These are phyloP conservation scores for Aureobasidium uvarum DNA, from an alignment of 2,329 filamentous ascomycete species.

Conservation along the genomic window DNA sequence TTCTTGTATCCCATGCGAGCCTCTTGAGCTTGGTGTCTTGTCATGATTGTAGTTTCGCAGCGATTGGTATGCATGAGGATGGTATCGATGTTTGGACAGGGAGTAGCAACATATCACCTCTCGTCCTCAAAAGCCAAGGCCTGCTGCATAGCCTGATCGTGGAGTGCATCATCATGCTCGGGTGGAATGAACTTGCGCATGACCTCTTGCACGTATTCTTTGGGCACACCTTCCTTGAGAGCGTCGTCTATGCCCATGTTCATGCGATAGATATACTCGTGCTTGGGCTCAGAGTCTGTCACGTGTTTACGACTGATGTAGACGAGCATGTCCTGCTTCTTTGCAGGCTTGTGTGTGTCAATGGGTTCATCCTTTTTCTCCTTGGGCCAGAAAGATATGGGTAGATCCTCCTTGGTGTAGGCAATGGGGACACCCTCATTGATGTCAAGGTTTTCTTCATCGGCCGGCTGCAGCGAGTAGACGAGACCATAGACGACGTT, in stretches of 20 bases:
- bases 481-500: slow-evolving; percentile 58
- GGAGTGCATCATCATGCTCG: slow-evolving; percentile 33
- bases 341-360: slow-evolving; percentile 32
- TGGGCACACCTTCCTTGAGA: slow-evolving; percentile 53
- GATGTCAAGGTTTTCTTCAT: slow-evolving; percentile 54
- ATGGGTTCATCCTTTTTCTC: slow-evolving; percentile 29
- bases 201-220: slow-evolving; percentile 54
- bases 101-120: neutral
- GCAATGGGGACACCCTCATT: slow-evolving; percentile 63
- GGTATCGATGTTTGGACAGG: neutral
- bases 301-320: slow-evolving; percentile 57
- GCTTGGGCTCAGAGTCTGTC: slow-evolving; percentile 44
- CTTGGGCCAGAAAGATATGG: slow-evolving; percentile 47
- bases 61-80: neutral
- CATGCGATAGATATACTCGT: slow-evolving; percentile 64
- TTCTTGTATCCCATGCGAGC: neutral
- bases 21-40: neutral
- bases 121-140: slow-evolving; percentile 37
- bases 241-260: slow-evolving; percentile 63
- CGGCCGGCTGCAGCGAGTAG: slow-evolving; percentile 52
- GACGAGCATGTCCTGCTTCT: slow-evolving; percentile 50
- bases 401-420: slow-evolving; percentile 57
- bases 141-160: slow-evolving; percentile 41
- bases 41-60: neutral
- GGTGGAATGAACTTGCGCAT: slow-evolving; percentile 54